Base-by-base conservation (phyloP, 768 basidiomycete genomes). In the Russula virescens region DNA sequence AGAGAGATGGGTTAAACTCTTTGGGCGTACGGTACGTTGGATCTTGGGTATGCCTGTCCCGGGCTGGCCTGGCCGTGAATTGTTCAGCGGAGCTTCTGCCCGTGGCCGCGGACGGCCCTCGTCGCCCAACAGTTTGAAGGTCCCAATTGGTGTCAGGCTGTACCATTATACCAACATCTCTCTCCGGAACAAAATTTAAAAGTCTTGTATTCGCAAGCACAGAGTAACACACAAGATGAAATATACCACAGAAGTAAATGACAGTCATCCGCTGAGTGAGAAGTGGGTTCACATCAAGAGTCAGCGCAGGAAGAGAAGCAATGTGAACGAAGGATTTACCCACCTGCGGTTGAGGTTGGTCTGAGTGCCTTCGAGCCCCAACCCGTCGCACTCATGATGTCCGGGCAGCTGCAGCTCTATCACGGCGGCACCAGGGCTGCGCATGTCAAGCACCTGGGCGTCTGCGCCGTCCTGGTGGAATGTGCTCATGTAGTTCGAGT, bases 201-300 rank as follows among this genome's bases (percentile, higher is more conserved):
- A 7, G 23, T 34, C 21, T 25, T 57, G 34, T 35, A 45, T 60
- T 58, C 28, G 9, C 58, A 34, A 34, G 31, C 14, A 35, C 42
- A 35, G 21, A 45, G 46, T 45, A 53, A 60, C 25, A 52, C 81
- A 70, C 85, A 78, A 56, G 78, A 77, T 61, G 85, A 79, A 47
- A 97, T 81, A 72, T 98, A 95, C 91, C 95, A 98, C 14, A 98
- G 73, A 13, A 97, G 77, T n/a, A 97, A 79, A 75, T 96, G 94
- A 66, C 89, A 89, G 75, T 98, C 95, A 72, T 98, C 95, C 60
- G 86, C 94, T 97, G 71, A 18, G 66, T 40, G 38, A 5, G 38
- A 40, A 48, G 5, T 6, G 26, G 40, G 10, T 47, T 16, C 35
- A 53, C n/a, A 53, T 45, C 40, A 62, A 25, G 9, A n/a, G n/a